A percentile compares a stretch with the other conserved stretches of the same genome.
These are phyloP conservation scores for Wallacemonas sp. DNA, from an alignment of 208 protist species.

Conservation along the genomic window DNA sequence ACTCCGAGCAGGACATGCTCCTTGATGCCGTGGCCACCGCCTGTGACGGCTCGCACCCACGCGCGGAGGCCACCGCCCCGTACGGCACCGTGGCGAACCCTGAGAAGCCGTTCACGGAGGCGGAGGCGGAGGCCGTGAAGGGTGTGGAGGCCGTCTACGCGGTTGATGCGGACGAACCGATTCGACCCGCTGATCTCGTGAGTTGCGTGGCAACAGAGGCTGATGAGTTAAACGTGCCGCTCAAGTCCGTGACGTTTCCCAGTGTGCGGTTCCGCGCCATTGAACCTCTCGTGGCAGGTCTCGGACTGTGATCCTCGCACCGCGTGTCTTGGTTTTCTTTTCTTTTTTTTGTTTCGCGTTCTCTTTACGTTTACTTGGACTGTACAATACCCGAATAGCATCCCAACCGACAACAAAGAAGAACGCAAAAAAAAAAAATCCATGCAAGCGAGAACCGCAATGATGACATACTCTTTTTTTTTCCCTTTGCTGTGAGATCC, in stretches of 20 bases:
- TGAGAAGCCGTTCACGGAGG: background rate
- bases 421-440: no score
- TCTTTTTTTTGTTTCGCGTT: background rate
- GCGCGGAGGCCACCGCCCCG: background rate
- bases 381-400: no score
- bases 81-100: slow-evolving; percentile 4
- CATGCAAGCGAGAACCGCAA: no score
- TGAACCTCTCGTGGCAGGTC: slow-evolving; percentile 11
- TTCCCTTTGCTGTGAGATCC: no score
- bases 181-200: slow-evolving; percentile 32
- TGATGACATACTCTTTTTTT: no score
- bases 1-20: slow-evolving; percentile 31
- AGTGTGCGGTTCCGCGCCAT: slow-evolving; percentile 25
- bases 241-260: slow-evolving; percentile 37
- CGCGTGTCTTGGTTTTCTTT: background rate
- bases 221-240: slow-evolving; percentile 48
- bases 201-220: slow-evolving; percentile 61
- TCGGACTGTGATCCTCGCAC: background rate
- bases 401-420: no score
- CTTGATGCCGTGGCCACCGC: slow-evolving; percentile 33
- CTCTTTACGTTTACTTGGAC: no score
- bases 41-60: slow-evolving; percentile 9
- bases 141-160: slow-evolving; percentile 12
- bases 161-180: slow-evolving; percentile 1
- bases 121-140: background rate